Conservation (phyloP, 2,329 filamentous ascomycete genomes). For the Xylaria sp. region DNA sequence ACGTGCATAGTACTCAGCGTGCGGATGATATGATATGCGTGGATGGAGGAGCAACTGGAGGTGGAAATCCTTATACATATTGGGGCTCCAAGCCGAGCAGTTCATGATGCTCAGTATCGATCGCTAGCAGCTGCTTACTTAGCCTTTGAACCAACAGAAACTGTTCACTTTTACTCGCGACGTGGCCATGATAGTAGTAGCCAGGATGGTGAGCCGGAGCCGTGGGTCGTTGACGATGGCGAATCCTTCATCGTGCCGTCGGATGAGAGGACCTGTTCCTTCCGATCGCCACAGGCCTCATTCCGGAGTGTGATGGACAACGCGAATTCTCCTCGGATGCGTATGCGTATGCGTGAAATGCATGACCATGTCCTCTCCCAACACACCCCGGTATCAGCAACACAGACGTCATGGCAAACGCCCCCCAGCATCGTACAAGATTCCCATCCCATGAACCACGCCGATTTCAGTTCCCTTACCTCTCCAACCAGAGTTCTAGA, state of each 20-base stretch:
- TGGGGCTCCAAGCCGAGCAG: slow-evolving; percentile 59
- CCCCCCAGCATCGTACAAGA: slow-evolving; percentile 65
- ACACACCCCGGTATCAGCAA: slow-evolving; percentile 28
- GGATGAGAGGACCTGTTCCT: slow-evolving; percentile 30
- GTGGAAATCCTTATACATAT: slow-evolving; percentile 68
- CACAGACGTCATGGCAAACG: slow-evolving; percentile 54
- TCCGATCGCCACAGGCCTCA: slow-evolving; percentile 53
- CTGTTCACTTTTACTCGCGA: slow-evolving; percentile 7
- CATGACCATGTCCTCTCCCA: slow-evolving; percentile 12
- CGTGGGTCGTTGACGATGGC: slow-evolving; percentile 20
- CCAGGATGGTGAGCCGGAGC: slow-evolving; percentile 2
- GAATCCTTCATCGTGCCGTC: slow-evolving; percentile 19
- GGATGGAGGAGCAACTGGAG: slow-evolving; percentile 48
- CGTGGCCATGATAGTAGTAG: background rate
- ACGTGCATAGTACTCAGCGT: slow-evolving; percentile 4
- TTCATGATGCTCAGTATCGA: slow-evolving; percentile 61
- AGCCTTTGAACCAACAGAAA: slow-evolving; percentile 51
- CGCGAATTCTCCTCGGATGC: slow-evolving; percentile 48
- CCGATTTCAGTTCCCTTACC: slow-evolving; percentile 48
- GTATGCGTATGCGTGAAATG: slow-evolving; percentile 13
- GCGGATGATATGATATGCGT: slow-evolving; percentile 32
- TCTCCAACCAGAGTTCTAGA: slow-evolving; percentile 64
- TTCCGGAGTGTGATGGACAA: slow-evolving; percentile 60
- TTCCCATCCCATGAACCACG: slow-evolving; percentile 59
- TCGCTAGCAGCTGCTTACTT: slow-evolving; percentile 62